Evolutionary conservation across 352 stramenopile genomes (phyloP).

Genomic region (Globisporangium sylvaticum): DNA sequence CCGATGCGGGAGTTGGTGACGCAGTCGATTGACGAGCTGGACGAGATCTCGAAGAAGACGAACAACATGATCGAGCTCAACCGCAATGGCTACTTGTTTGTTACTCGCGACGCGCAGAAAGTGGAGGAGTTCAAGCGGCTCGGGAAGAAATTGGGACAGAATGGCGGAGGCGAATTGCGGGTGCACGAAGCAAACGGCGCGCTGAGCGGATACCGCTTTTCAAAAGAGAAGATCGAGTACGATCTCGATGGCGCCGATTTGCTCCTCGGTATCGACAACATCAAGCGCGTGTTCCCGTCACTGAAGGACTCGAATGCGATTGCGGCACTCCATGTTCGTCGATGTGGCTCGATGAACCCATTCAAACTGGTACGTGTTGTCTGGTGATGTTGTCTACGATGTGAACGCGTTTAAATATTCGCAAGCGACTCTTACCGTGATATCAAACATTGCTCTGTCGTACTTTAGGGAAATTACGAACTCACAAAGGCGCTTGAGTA

Average conservation of each 20-base stretch:
- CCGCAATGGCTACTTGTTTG: slow-evolving; percentile 78
- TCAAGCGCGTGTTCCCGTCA: slow-evolving; percentile 50
- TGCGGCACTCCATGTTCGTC: slow-evolving; percentile 61
- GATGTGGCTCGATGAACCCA: slow-evolving; percentile 64
- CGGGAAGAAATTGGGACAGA: slow-evolving; percentile 39
- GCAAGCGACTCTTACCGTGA: not conserved
- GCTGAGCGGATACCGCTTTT: slow-evolving; percentile 44
- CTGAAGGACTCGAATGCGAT: slow-evolving; percentile 54
- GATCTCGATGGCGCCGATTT: slow-evolving; percentile 63
- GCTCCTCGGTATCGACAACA: slow-evolving; percentile 60
- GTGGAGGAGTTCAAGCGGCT: slow-evolving; percentile 45
- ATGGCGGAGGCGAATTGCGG: slow-evolving; percentile 49
- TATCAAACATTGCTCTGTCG: not conserved
- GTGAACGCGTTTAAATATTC: not conserved
- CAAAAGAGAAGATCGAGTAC: slow-evolving; percentile 42
- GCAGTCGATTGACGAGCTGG: slow-evolving; percentile 71
- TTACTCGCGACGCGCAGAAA: slow-evolving; percentile 49
- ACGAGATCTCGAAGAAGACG: slow-evolving; percentile 54
- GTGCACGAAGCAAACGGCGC: slow-evolving; percentile 29
- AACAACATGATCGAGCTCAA: slow-evolving; percentile 70
- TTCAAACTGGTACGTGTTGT: slow-evolving; percentile 44
- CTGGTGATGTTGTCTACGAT: not conserved
- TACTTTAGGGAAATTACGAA: slow-evolving; percentile 43
- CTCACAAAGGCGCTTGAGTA: slow-evolving; percentile 61
- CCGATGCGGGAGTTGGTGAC: slow-evolving; percentile 66